Base-by-base conservation (phyloP, 148 eudicot genomes). In the Oxyria digyna region DNA sequence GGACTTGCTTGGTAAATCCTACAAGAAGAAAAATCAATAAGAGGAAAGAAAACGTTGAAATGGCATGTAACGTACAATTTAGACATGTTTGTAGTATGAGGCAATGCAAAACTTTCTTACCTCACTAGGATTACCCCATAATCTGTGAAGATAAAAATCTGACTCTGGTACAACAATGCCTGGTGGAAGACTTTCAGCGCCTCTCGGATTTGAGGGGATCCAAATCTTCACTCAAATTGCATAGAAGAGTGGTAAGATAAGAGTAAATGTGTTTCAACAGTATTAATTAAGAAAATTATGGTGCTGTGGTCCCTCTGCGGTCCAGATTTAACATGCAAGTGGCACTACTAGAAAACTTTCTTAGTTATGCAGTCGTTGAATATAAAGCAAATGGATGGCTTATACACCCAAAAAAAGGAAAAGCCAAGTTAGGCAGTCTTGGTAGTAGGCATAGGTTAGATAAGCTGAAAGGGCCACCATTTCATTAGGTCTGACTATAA, bases 61-160 rank as follows among this genome's bases (percentile, higher is more conserved):
- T 13, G 64, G 35, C 3, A 59, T 11, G 14, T 13, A 15, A 31
- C 6, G 6, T 29, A 37, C 27, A 38, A 38, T 6, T 38, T 17
- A 20, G 12, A 29, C 11, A 32, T 8, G 31, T 63, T 66, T 37
- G 69, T 37, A 35, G 62, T 54, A 23, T 54, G 45, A 66, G 27
- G 27, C 46, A 37, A 66, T 2, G 45, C 45, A 66, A n/a, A 23
- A 18, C 0, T 12, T 20, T 27, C 35, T 27, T 5, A 59, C 65
- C 65, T 59, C 65, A 59, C 65, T 59, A 14, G 65, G 65, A 59
- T 59, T 59, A 59, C 65, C 65, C 65, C 65, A 59, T 59, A 59
- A 29, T 20, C 65, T 59, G 65, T 31, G 65, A 59, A 29, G 65
- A 59, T 59, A 27, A 59, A 59, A 59, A 33, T 59, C 65, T 59